phyloP scores from a whole-genome alignment of 139 green algal genomes.

The Raphidocelis subcapitata region DNA sequence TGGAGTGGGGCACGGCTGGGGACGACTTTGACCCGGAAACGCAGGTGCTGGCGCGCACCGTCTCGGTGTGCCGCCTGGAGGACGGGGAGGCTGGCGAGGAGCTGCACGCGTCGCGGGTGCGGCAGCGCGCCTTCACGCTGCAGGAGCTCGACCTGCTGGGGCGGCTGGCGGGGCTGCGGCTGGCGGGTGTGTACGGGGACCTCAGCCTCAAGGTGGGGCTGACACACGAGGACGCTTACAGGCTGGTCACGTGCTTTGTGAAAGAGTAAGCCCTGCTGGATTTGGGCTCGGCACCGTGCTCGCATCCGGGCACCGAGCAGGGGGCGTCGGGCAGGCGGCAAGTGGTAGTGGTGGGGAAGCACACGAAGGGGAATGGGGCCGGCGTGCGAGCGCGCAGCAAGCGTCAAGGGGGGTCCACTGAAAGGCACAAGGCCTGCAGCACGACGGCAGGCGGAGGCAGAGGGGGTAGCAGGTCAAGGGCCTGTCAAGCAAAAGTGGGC shows the following conservation, averaged over 20 bases:
- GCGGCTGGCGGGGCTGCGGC: slow-evolving; percentile 19
- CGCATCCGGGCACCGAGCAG: too few species aligned
- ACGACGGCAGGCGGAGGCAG: too few species aligned
- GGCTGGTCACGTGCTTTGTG: slow-evolving; percentile 41
- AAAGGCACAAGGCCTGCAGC: too few species aligned
- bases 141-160: slow-evolving; percentile 48
- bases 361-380: too few species aligned
- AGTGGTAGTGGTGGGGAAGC: too few species aligned
- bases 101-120: slow-evolving; percentile 46
- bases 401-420: too few species aligned
- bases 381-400: too few species aligned
- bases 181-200: slow-evolving; percentile 48
- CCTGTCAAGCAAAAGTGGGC: too few species aligned
- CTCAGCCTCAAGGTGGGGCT: slow-evolving; percentile 36
- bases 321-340: too few species aligned
- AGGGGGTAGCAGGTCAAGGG: too few species aligned
- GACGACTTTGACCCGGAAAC: slow-evolving; percentile 62
- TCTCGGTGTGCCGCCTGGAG: slow-evolving; percentile 42
- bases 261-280: slow-evolving; percentile 31
- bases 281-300: too few species aligned
- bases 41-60: slow-evolving; percentile 44
- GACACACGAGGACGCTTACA: slow-evolving; percentile 54
- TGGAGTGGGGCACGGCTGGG: slow-evolving; percentile 59
- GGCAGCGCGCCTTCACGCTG: slow-evolving; percentile 41
- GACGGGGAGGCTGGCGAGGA: slow-evolving; percentile 36